phyloP scores from a whole-genome alignment of 2,329 filamentous ascomycete genomes.

The Colletotrichum sp. region DNA sequence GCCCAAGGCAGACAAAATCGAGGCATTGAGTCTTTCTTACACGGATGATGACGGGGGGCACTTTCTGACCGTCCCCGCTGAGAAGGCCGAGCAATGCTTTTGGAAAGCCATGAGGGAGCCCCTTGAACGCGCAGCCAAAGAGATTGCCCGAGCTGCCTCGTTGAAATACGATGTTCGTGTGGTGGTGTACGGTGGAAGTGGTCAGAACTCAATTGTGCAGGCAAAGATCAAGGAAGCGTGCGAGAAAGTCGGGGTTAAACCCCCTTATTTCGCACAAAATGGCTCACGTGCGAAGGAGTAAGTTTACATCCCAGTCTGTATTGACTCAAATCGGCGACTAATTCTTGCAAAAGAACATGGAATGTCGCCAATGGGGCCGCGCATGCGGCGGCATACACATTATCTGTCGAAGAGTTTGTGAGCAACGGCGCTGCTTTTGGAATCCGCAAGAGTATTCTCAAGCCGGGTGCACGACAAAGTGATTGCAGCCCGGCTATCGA shows the following conservation, averaged over 20 bases:
- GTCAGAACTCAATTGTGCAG: not conserved
- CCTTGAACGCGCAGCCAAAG: too few relatives aligned
- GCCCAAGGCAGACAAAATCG: too few relatives aligned
- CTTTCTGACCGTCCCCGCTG: not conserved
- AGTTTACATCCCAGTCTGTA: not conserved
- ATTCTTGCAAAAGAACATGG: not conserved
- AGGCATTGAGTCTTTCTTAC: too few relatives aligned
- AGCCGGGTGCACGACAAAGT: not conserved
- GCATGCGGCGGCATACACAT: rapidly evolving
- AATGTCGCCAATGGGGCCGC: not conserved
- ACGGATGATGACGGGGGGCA: not conserved
- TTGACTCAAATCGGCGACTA: too few relatives aligned
- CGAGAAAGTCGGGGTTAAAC: not conserved
- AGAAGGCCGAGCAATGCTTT: not conserved
- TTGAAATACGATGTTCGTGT: not conserved
- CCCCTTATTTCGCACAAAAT: not conserved
- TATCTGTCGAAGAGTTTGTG: not conserved
- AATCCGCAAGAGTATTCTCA: not conserved
- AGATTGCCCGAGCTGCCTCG: not conserved
- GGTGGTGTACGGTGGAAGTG: not conserved
- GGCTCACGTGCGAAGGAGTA: not conserved
- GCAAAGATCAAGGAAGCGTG: not conserved
- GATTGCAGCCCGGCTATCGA: not conserved
- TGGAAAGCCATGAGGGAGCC: not conserved
- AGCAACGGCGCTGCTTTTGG: not conserved